Percentiles rank a stretch among this genome's conserved stretches.
phyloP scores from a whole-genome alignment of 148 eudicot genomes.

The Cornus florida region DNA sequence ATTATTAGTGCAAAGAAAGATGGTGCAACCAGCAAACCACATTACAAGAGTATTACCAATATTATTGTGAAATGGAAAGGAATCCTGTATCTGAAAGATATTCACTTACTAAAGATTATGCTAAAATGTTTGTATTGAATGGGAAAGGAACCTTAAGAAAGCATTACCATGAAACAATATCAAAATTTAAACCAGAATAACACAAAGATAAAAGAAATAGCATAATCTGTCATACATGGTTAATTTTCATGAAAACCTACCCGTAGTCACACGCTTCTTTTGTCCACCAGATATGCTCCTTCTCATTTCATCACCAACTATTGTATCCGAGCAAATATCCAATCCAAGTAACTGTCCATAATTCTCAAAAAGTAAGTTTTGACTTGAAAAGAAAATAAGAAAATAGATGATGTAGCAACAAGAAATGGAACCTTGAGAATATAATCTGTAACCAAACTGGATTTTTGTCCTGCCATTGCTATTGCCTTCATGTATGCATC shows the following conservation, averaged over 20 bases:
- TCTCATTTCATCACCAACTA: constrained; percentile 17
- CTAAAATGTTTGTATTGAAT: no score
- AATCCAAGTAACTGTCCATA: neutral
- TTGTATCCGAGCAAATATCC: constrained; percentile 1
- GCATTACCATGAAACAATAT: no score
- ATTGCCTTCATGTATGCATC: constrained; percentile 79
- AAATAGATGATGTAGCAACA: neutral
- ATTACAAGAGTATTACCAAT: neutral
- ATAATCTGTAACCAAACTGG: constrained; percentile 69
- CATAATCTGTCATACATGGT: no score
- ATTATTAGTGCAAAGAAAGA: neutral
- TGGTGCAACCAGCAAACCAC: neutral
- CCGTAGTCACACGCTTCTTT: constrained; percentile 19
- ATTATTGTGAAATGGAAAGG: neutral
- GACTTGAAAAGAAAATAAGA: neutral
- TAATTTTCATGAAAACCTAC: neutral
- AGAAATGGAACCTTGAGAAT: constrained; percentile 52
- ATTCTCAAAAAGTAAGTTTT: no score
- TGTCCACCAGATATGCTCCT: constrained; percentile 22
- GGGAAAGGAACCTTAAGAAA: no score
- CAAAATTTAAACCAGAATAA: no score
- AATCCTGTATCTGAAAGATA: neutral
- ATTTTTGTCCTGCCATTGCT: constrained; percentile 51
- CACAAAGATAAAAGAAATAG: no score
- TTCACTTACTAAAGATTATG: no score